Percentiles rank a stretch among this genome's conserved stretches.
These are phyloP conservation scores for Suillus placidus DNA, from an alignment of 768 basidiomycete genomes.

Conservation along the genomic window DNA sequence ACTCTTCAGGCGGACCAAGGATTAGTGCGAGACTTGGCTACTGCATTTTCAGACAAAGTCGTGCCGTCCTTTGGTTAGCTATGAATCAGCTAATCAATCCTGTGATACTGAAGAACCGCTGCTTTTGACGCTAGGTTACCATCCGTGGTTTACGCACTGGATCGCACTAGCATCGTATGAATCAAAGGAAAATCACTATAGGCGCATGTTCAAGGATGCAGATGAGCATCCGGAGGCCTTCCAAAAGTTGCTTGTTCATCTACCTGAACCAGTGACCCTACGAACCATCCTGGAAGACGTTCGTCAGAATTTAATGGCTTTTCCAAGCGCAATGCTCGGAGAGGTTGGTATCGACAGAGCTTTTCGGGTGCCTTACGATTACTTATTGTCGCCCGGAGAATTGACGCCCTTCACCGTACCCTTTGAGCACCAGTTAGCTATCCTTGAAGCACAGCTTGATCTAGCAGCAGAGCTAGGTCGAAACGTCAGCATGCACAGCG, in stretches of 20 bases:
- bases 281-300: conserved; percentile 60
- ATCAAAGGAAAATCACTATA: conserved; percentile 78
- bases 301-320: conserved; percentile 56
- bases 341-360: conserved; percentile 91
- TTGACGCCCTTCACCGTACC: conserved; percentile 81
- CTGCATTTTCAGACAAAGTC: conserved; percentile 61
- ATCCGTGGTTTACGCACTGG: conserved; percentile 91
- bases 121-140: conserved; percentile 62
- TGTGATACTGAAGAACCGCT: conserved; percentile 17
- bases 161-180: conserved; percentile 52
- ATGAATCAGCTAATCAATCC: conserved; percentile 10
- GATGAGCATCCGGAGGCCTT: conserved; percentile 46
- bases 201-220: conserved; percentile 58
- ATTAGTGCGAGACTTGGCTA: conserved; percentile 68
- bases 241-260: conserved; percentile 54
- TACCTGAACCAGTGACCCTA: conserved; percentile 76
- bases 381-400: conserved; percentile 48
- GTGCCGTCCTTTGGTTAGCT: conserved; percentile 87
- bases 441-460: conserved; percentile 84
- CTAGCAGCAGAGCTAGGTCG: conserved; percentile 79
- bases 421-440: conserved; percentile 73
- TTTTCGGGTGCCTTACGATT: conserved; percentile 71
- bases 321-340: conserved; percentile 81
- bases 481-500: conserved; percentile 87
- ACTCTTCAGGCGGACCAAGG: conserved; percentile 66